phyloP scores from a whole-genome alignment of 139 green algal species.

The Pleodorina starrii region DNA sequence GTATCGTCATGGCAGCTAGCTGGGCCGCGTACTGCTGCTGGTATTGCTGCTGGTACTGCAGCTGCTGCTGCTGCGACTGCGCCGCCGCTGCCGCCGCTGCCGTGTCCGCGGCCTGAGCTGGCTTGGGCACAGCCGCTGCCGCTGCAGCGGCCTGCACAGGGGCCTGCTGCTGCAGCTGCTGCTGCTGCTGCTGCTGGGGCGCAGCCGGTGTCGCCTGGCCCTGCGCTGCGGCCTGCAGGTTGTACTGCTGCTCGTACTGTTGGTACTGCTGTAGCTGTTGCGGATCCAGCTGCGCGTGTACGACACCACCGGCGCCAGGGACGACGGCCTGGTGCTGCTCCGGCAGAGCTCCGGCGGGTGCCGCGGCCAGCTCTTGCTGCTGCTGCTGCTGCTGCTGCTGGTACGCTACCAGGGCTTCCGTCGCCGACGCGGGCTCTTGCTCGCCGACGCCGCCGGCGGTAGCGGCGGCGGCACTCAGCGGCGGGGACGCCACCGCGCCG shows the following conservation, averaged over 20 bases:
- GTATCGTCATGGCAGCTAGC: background rate
- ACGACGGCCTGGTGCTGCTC: too few species aligned
- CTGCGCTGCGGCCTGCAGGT: background rate
- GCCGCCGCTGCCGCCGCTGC: background rate
- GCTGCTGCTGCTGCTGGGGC: background rate
- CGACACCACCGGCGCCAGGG: too few species aligned
- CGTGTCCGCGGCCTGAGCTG: too few species aligned
- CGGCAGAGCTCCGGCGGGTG: too few species aligned
- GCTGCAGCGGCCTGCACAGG: background rate
- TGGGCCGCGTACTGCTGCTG: constrained; percentile 34
- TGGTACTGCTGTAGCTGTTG: constrained; percentile 11
- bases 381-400: background rate
- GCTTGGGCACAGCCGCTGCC: background rate
- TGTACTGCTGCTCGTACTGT: constrained; percentile 38
- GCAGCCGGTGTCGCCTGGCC: background rate
- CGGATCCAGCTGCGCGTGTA: background rate
- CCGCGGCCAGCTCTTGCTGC: too few species aligned
- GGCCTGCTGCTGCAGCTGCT: constrained; percentile 5
- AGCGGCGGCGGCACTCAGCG: too few species aligned
- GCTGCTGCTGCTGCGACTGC: background rate
- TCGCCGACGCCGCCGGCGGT: too few species aligned
- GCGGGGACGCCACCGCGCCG: too few species aligned
- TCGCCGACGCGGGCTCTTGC: too few species aligned
- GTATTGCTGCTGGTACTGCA: background rate
- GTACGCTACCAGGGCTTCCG: background rate